A percentile compares a stretch with the other conserved stretches of the same genome.
These are phyloP conservation scores for Penicillium sp. DNA, from an alignment of 2,329 filamentous ascomycete species.

Conservation along the genomic window DNA sequence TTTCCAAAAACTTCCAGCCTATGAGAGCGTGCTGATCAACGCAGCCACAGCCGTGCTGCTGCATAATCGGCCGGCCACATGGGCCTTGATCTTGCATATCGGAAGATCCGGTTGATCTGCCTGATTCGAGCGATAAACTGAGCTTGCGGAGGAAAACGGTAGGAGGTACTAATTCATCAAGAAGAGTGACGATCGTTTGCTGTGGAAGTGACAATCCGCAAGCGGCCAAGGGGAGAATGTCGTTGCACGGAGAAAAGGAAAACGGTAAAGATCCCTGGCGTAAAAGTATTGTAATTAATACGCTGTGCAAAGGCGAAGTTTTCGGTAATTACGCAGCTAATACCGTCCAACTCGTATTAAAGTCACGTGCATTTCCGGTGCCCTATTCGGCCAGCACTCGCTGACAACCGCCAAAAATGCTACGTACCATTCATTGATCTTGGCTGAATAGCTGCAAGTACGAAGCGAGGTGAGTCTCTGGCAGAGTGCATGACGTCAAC, in stretches of 20 bases:
- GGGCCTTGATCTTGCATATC: conserved; percentile 4
- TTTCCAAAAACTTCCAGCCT: not conserved
- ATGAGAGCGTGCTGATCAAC: not conserved
- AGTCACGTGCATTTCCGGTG: conserved; percentile 6
- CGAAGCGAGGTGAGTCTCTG: not conserved
- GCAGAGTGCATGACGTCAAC: not conserved
- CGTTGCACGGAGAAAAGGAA: not conserved
- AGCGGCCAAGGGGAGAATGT: conserved; percentile 1
- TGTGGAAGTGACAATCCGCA: not conserved
- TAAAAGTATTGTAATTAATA: not conserved
- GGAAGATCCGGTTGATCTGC: not conserved
- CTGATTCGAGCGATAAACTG: not conserved
- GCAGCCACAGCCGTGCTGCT: conserved; percentile 5
- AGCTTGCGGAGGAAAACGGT: not conserved
- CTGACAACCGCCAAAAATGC: not conserved
- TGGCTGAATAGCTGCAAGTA: not conserved
- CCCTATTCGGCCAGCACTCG: not conserved
- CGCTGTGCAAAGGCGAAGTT: not conserved
- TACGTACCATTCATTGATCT: not conserved
- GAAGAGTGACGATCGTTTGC: not conserved
- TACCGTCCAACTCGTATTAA: not conserved
- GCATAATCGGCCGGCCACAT: conserved; percentile 6
- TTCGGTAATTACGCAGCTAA: not conserved
- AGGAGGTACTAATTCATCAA: not conserved
- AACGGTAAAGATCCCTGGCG: not conserved